Percentiles rank a stretch among this genome's conserved stretches.
Conservation (phyloP, 306 rosid genomes). For the Crataegus laevigata region DNA sequence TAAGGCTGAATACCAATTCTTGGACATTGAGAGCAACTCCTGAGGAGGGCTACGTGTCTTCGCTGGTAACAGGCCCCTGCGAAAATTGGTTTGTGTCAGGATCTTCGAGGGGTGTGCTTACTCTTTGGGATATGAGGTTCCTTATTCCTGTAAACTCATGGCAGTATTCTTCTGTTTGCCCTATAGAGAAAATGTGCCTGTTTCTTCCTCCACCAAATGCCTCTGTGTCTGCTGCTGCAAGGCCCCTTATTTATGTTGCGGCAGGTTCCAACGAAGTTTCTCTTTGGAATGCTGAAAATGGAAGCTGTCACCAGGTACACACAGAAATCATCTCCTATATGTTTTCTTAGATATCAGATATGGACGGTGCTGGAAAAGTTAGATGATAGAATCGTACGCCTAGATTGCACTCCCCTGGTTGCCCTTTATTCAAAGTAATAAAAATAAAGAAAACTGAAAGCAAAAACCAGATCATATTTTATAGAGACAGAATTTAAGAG, state of each 20-base stretch:
- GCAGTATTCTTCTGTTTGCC: constrained; percentile 81
- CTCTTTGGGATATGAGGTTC: constrained; percentile 97
- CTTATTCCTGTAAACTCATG: constrained; percentile 81
- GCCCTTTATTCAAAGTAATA: no score
- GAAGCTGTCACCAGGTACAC: constrained; percentile 93
- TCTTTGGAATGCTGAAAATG: constrained; percentile 98
- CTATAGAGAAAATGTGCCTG: constrained; percentile 82
- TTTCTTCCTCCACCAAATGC: constrained; percentile 75
- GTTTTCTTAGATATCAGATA: neutral
- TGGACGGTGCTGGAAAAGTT: neutral
- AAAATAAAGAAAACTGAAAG: neutral
- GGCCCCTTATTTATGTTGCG: constrained; percentile 94
- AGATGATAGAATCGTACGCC: neutral
- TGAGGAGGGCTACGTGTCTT: constrained; percentile 77
- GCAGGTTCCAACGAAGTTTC: constrained; percentile 96
- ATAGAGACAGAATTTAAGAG: neutral
- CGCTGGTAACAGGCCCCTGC: constrained; percentile 70
- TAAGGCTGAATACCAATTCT: constrained; percentile 63
- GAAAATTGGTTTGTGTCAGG: constrained; percentile 97
- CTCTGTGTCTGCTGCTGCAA: constrained; percentile 55
- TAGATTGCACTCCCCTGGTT: neutral
- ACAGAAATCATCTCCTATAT: constrained; percentile 6
- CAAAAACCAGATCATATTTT: neutral
- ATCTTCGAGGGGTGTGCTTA: constrained; percentile 84
- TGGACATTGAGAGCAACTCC: constrained; percentile 80